A percentile compares a stretch with the other conserved stretches of the same genome.
Evolutionary conservation across 208 protist genomes (phyloP).

Genomic region (Porcisia hertigi): DNA sequence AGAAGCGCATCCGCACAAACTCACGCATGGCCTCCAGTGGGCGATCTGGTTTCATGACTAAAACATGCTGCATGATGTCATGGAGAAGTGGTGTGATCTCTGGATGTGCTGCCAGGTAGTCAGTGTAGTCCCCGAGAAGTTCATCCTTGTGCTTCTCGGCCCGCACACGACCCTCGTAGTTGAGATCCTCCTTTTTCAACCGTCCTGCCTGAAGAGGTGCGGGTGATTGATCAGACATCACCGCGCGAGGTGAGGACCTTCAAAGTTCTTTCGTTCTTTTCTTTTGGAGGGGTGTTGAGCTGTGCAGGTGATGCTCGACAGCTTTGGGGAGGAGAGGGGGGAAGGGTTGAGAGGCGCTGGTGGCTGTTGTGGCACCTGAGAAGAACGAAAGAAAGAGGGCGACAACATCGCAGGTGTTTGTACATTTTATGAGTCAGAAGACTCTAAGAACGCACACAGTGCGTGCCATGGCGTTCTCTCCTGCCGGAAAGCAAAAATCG

Average conservation of each 20-base stretch:
- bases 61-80: constrained; percentile 68
- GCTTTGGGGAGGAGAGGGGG: neutral
- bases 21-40: constrained; percentile 63
- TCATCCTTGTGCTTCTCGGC: constrained; percentile 68
- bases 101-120: constrained; percentile 62
- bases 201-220: neutral
- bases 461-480: no score
- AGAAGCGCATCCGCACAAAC: constrained; percentile 47
- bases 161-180: constrained; percentile 66
- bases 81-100: constrained; percentile 64
- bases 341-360: no score
- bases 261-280: neutral
- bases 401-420: no score
- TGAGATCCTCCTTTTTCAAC: constrained; percentile 60
- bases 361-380: neutral
- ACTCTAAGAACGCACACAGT: no score
- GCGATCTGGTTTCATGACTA: constrained; percentile 61
- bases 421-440: no score
- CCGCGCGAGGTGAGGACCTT: neutral
- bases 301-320: neutral
- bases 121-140: constrained; percentile 32
- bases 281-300: neutral
- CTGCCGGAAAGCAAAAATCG: no score
- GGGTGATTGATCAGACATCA: constrained; percentile 11
- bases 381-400: no score